These are phyloP conservation scores for Graphilbum sp. DNA, from an alignment of 2,329 filamentous ascomycete genomes.

Conservation along the genomic window DNA sequence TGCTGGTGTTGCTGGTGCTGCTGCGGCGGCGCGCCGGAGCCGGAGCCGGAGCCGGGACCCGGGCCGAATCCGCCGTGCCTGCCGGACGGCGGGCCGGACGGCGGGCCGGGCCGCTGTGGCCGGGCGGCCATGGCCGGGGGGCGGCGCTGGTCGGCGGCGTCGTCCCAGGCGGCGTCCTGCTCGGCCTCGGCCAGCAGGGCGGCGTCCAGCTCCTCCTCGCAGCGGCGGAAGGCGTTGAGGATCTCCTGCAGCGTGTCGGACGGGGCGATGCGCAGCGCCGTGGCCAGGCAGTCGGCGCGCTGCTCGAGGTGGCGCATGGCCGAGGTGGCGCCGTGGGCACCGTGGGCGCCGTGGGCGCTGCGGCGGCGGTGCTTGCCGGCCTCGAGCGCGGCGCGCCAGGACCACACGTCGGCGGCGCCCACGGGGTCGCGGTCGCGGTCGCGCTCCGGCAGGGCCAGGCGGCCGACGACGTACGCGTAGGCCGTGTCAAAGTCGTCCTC, in stretches of 20 bases:
- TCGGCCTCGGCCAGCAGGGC: constrained; percentile 50
- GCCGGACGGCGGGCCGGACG: constrained; percentile 5
- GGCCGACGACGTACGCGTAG: constrained; percentile 66
- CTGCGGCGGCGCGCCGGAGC: constrained; percentile 12
- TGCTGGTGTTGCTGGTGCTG: constrained; percentile 6
- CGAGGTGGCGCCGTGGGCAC: constrained; percentile 36
- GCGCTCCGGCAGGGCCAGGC: constrained; percentile 29
- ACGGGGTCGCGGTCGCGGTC: constrained; percentile 9
- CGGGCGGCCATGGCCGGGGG: neutral
- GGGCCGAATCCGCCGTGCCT: too few relatives aligned
- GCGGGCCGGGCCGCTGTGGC: neutral
- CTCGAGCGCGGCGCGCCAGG: constrained; percentile 63
- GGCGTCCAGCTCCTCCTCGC: constrained; percentile 59
- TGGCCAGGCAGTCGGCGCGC: constrained; percentile 62
- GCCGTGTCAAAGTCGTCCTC: constrained; percentile 77
- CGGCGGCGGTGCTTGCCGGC: constrained; percentile 59
- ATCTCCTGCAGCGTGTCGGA: constrained; percentile 55
- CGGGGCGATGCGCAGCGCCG: constrained; percentile 60
- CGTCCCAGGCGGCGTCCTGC: constrained; percentile 53
- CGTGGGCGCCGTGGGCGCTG: constrained; percentile 34
- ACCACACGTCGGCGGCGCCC: constrained; percentile 41
- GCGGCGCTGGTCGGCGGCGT: constrained; percentile 39
- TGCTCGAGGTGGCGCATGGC: constrained; percentile 62
- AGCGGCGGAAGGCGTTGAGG: constrained; percentile 56
- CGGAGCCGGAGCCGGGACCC: too few relatives aligned